A percentile compares a stretch with the other conserved stretches of the same genome.
Evolutionary conservation across 148 eudicot genomes (phyloP).

Genomic region (Nepenthes mirabilis): DNA sequence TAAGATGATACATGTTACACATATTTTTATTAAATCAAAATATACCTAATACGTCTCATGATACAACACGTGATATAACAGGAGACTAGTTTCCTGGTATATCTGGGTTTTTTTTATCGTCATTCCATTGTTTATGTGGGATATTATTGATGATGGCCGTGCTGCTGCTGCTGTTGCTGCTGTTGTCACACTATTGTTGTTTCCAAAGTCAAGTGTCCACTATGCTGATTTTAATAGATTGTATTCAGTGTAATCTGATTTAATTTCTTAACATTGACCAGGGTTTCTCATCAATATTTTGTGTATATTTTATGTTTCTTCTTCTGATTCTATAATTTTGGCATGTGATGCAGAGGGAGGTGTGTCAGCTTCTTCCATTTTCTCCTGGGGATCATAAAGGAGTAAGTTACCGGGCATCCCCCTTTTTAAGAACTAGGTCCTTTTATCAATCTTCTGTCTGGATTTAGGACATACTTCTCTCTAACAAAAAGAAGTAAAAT

Average conservation of each 20-base stretch:
- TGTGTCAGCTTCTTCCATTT: conserved; percentile 76
- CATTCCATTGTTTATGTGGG: no score
- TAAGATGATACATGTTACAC: no score
- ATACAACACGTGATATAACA: no score
- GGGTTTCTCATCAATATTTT: background rate
- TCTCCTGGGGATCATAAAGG: conserved; percentile 80
- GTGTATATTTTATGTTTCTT: conserved; percentile 1
- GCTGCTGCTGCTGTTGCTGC: no score
- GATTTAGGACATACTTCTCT: background rate
- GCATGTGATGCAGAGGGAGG: conserved; percentile 59
- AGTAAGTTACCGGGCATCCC: conserved; percentile 41
- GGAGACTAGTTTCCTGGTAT: no score
- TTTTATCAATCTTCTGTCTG: background rate
- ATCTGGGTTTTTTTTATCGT: no score
- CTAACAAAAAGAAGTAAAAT: background rate
- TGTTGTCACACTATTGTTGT: background rate
- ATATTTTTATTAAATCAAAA: no score
- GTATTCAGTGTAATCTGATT: no score
- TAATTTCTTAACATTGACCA: background rate
- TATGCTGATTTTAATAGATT: no score
- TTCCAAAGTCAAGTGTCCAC: background rate
- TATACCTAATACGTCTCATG: no score
- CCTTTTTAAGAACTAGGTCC: background rate
- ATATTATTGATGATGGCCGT: no score
- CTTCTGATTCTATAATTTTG: conserved; percentile 14